Conservation (phyloP, 148 eudicot species). For the Chenopodium suecicum region DNA sequence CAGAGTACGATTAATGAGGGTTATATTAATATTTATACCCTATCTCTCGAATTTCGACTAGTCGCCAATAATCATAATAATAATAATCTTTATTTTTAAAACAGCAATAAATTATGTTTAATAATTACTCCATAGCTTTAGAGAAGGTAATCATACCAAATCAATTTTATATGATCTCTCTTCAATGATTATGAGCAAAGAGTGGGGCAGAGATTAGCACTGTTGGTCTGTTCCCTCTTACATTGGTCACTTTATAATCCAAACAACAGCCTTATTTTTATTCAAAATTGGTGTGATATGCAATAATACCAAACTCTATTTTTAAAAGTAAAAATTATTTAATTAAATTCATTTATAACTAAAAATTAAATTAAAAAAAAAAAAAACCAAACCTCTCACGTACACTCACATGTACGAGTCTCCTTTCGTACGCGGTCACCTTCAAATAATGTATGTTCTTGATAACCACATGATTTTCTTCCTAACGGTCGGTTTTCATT, state of each 20-base stretch:
- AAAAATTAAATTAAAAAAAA: background rate
- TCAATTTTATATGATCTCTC: background rate
- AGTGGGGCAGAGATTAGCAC: background rate
- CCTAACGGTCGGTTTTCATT: slow-evolving; percentile 13
- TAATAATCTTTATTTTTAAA: too few species aligned
- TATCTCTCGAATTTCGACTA: too few species aligned
- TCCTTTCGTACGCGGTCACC: slow-evolving; percentile 27
- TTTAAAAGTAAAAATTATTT: too few species aligned
- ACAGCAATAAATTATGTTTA: too few species aligned
- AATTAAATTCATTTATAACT: too few species aligned
- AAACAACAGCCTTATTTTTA: slow-evolving; percentile 20
- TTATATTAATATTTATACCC: too few species aligned
- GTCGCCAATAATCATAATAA: too few species aligned
- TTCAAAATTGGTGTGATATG: background rate
- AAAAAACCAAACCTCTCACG: background rate
- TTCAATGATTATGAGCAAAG: background rate
- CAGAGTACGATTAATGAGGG: too few species aligned
- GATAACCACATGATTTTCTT: slow-evolving; percentile 8
- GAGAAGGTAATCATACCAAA: background rate
- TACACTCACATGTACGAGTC: slow-evolving; percentile 37
- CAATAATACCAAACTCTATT: background rate
- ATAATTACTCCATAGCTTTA: background rate
- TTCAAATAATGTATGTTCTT: background rate
- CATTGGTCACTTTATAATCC: slow-evolving; percentile 18
- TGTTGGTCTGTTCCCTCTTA: slow-evolving; percentile 12